Base-by-base conservation (phyloP, 108 stramenopile species). In the Fragilaria radians region DNA sequence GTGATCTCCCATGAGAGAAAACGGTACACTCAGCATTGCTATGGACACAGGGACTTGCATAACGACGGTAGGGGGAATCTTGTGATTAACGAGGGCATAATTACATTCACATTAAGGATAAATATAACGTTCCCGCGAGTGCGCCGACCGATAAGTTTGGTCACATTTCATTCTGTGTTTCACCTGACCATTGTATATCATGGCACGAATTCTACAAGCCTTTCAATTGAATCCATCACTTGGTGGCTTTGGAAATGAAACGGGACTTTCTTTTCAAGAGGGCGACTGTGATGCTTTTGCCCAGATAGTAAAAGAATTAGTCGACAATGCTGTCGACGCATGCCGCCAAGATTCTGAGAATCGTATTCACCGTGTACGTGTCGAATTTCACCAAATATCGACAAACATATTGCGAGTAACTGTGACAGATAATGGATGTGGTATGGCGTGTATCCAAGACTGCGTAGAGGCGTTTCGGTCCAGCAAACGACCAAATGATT, bases 281-380 rank as follows among this genome's bases (percentile, higher is more conserved):
- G 1, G 32, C 33, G 45, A 33, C 4, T 45, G 49, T 11, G 91
- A 89, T 57, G 83, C 88, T 28, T 81, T 93, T 56, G 83, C 83
- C n/a, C 88, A 89, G 61, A 93, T 93, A 21, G 69, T 89, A 23
- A 93, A 93, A 57, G 91, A 93, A 61, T 80, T 93, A 4, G 91
- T 93, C 3, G 91, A 93, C 73, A 93, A 93, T 64, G 91, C 86
- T 25, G 80, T 93, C 0, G 91, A 93, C 74, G 91, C 91, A 1
- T 89, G 88, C 65, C 23, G 52, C n/a, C 27, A 33, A 18, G 31
- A 52, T 49, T 4, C 32, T 48, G 45, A 70, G 31, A 23, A 68
- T 49, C 21, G 53, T 30, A 28, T 27, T 26, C 74, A 73, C 51
- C 55, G 75, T 55, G 74, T 80, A 4, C 64, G 76, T 22, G 76